phyloP scores from a whole-genome alignment of 2,329 filamentous ascomycete genomes.

The Zymoseptoria brevis region DNA sequence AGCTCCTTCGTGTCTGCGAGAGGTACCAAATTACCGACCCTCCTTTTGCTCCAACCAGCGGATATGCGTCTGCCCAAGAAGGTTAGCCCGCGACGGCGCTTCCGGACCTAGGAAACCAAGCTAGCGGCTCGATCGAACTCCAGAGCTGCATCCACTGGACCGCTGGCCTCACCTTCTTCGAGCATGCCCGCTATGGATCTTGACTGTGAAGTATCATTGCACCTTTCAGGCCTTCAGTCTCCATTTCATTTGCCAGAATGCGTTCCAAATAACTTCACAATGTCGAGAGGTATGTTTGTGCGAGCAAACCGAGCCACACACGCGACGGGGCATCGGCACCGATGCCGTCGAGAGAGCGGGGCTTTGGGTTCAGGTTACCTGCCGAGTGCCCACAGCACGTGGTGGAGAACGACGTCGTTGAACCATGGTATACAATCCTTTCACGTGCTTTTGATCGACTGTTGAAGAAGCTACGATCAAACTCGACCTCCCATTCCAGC shows the following conservation, averaged over 20 bases:
- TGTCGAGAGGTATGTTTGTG: background rate
- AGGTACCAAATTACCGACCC: background rate
- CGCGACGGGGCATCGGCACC: background rate
- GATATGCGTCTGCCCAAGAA: background rate
- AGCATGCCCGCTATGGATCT: no score
- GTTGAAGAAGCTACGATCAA: background rate
- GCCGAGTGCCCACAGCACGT: background rate
- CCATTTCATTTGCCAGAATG: no score
- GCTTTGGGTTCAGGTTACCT: background rate
- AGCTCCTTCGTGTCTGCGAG: background rate
- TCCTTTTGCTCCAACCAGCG: no score
- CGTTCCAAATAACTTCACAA: no score
- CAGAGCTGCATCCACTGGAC: background rate
- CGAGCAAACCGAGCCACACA: background rate
- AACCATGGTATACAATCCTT: background rate
- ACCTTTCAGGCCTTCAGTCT: no score
- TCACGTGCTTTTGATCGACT: background rate
- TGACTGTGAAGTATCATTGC: no score
- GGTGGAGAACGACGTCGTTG: background rate
- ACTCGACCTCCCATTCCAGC: no score
- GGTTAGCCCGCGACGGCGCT: background rate
- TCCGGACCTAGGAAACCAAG: background rate
- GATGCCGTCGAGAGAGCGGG: background rate
- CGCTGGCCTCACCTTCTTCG: no score
- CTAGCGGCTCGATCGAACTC: background rate